Conservation (phyloP, 495 filamentous ascomycete genomes). For the Daldinia concentrica region DNA sequence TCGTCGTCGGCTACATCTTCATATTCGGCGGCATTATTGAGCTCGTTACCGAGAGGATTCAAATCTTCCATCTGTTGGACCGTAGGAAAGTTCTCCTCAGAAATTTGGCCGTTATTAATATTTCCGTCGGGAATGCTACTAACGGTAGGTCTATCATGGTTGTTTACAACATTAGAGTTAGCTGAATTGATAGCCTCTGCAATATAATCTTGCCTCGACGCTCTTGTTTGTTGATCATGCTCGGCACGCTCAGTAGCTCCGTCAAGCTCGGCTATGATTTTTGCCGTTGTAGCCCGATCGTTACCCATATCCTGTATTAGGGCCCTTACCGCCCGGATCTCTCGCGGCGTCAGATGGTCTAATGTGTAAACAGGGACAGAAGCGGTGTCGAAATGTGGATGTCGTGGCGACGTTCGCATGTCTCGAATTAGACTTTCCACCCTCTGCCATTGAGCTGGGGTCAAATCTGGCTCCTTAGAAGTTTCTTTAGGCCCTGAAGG, state of each 20-base stretch:
- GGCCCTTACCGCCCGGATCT: slow-evolving; percentile 1
- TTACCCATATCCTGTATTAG: slow-evolving; percentile 19
- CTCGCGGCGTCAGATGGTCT: slow-evolving; percentile 8
- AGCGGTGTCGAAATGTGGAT: neutral
- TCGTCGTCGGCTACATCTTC: neutral
- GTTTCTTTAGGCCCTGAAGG: neutral
- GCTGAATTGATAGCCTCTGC: neutral
- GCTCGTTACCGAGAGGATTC: neutral
- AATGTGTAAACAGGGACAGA: neutral
- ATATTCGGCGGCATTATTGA: neutral
- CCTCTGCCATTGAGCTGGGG: slow-evolving; percentile 1
- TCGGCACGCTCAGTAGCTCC: neutral
- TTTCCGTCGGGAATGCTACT: neutral
- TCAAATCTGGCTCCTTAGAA: neutral
- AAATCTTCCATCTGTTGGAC: neutral
- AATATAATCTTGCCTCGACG: neutral
- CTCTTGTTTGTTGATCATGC: neutral
- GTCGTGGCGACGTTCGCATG: slow-evolving; percentile 2
- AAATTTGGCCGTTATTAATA: neutral
- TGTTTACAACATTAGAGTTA: neutral
- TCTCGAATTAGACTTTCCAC: neutral
- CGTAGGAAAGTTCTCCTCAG: neutral
- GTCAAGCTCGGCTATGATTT: slow-evolving; percentile 1
- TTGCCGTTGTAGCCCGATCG: neutral
- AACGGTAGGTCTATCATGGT: neutral